These are phyloP conservation scores for Fusarium marasasianum DNA, from an alignment of 2,329 filamentous ascomycete species.

Conservation along the genomic window DNA sequence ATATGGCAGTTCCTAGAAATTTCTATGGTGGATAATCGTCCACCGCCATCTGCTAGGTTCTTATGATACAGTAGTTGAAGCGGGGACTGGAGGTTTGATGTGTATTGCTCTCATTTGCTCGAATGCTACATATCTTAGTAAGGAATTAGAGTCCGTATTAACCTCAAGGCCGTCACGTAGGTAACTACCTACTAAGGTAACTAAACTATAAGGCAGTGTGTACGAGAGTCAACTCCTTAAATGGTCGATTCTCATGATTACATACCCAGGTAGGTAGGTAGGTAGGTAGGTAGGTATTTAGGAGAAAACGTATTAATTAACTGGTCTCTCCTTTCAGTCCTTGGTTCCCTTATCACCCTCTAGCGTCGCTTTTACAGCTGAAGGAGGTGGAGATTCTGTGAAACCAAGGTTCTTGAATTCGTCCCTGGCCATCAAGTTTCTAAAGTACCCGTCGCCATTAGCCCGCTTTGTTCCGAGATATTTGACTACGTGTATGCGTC, in stretches of 20 bases:
- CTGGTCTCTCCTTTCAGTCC: constrained; percentile 47
- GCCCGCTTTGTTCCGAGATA: constrained; percentile 29
- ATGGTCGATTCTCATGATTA: constrained; percentile 42
- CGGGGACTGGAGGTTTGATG: constrained; percentile 38
- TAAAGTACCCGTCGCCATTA: constrained; percentile 47
- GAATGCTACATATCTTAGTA: constrained; percentile 7
- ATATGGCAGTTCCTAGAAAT: constrained; percentile 12
- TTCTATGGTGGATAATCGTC: constrained; percentile 21
- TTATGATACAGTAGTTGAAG: constrained; percentile 23
- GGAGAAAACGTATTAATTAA: not conserved
- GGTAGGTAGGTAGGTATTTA: not conserved
- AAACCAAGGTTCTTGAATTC: constrained; percentile 96
- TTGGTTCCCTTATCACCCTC: constrained; percentile 50
- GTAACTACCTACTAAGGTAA: not conserved
- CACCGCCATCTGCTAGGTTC: constrained; percentile 19
- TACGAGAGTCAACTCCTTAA: not conserved
- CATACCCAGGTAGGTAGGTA: not conserved
- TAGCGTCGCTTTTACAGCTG: constrained; percentile 38
- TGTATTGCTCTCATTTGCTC: constrained; percentile 43
- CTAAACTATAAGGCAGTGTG: not conserved
- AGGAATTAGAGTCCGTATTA: not conserved
- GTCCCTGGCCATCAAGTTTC: constrained; percentile 95
- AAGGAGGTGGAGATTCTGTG: constrained; percentile 44
- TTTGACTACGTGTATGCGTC: constrained; percentile 11
- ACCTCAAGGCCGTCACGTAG: not conserved